Evolutionary conservation across 2,329 filamentous ascomycete genomes (phyloP).

Genomic region (Daldinia sp.): DNA sequence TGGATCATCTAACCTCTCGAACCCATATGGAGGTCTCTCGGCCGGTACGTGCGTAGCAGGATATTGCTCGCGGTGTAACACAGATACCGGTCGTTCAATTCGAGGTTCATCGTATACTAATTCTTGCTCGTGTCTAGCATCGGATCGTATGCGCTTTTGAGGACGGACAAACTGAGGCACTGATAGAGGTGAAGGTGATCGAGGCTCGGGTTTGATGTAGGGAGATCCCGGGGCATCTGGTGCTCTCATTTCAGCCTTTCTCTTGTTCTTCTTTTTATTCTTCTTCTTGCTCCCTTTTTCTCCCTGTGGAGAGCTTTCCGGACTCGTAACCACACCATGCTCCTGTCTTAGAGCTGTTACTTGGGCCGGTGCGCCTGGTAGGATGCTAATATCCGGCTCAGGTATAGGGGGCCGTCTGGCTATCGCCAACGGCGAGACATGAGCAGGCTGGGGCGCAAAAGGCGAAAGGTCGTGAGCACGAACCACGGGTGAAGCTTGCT

Average conservation of each 20-base stretch:
- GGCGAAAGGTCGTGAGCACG: slow-evolving; percentile 78
- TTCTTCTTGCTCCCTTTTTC: slow-evolving; percentile 59
- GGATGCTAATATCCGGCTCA: slow-evolving; percentile 45
- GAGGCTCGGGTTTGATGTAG: slow-evolving; percentile 71
- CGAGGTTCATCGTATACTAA: slow-evolving; percentile 57
- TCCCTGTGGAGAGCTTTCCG: slow-evolving; percentile 67
- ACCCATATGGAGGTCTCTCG: slow-evolving; percentile 43
- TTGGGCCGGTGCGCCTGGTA: slow-evolving; percentile 59
- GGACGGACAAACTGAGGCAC: slow-evolving; percentile 62
- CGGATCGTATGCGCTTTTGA: slow-evolving; percentile 64
- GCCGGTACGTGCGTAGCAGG: slow-evolving; percentile 29
- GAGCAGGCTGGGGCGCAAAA: slow-evolving; percentile 77
- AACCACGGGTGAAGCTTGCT: slow-evolving; percentile 68
- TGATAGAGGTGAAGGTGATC: slow-evolving; percentile 66
- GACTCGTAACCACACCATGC: slow-evolving; percentile 59
- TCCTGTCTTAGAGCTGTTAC: slow-evolving; percentile 65
- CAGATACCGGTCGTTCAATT: slow-evolving; percentile 52
- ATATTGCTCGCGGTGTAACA: slow-evolving; percentile 47
- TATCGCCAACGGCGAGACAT: slow-evolving; percentile 67
- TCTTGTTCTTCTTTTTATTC: slow-evolving; percentile 61
- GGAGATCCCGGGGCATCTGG: slow-evolving; percentile 58
- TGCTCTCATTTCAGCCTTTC: slow-evolving; percentile 59
- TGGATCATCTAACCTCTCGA: slow-evolving; percentile 47
- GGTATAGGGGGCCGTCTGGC: slow-evolving; percentile 49
- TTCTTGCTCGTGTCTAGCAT: slow-evolving; percentile 52